Conservation (phyloP, 306 rosid genomes). For the Gynostemma pentaphyllum region DNA sequence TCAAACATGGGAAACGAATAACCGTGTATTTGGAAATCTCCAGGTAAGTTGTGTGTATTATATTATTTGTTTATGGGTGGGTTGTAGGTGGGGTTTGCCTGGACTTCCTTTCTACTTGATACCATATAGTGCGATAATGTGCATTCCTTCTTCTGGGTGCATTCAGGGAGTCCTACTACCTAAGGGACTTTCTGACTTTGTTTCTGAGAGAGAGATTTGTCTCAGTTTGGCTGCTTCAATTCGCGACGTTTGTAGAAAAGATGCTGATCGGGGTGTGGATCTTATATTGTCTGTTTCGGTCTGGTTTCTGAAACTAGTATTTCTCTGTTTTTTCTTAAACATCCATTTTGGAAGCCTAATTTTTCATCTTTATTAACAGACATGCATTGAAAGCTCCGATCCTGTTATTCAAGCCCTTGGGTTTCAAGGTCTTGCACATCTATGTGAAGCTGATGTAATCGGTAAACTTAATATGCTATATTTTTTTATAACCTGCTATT, state of each 20-base stretch:
- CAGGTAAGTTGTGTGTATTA: slow-evolving; percentile 50
- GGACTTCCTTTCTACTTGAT: background rate
- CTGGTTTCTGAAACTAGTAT: slow-evolving; percentile 18
- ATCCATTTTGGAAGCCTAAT: slow-evolving; percentile 17
- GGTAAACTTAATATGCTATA: slow-evolving; percentile 42
- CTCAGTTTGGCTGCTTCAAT: slow-evolving; percentile 82
- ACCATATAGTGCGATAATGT: background rate
- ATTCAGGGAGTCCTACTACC: slow-evolving; percentile 63
- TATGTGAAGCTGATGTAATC: slow-evolving; percentile 84
- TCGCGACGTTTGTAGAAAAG: slow-evolving; percentile 80
- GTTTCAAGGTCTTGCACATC: slow-evolving; percentile 87
- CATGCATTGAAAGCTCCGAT: slow-evolving; percentile 77
- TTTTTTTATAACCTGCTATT: background rate
- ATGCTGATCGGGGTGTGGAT: slow-evolving; percentile 91
- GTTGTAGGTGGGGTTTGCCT: background rate
- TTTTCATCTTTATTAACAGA: slow-evolving; percentile 34
- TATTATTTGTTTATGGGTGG: background rate
- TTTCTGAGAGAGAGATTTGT: slow-evolving; percentile 51
- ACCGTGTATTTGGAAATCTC: slow-evolving; percentile 82
- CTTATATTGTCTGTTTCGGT: slow-evolving; percentile 94
- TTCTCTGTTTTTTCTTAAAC: slow-evolving; percentile 16
- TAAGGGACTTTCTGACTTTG: slow-evolving; percentile 46
- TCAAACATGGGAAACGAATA: slow-evolving; percentile 92
- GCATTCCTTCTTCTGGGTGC: slow-evolving; percentile 14
- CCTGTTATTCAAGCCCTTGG: slow-evolving; percentile 71